A percentile compares a stretch with the other conserved stretches of the same genome.
Conservation (phyloP, 805 yeast genomes). For the Lipomyces orientalis region DNA sequence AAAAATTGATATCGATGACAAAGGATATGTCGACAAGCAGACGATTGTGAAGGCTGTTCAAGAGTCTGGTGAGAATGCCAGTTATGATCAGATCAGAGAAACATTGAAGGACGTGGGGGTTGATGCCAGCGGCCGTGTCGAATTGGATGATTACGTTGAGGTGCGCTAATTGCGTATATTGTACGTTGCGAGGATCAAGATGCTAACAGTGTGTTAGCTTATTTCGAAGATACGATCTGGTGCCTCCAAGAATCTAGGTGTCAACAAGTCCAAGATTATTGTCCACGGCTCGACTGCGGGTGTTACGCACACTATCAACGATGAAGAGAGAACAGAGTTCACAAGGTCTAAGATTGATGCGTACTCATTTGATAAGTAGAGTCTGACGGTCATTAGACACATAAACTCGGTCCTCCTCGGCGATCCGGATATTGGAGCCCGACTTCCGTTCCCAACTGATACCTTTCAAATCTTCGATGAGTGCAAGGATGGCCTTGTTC, state of each 20-base stretch:
- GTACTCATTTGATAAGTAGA: not conserved
- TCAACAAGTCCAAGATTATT: slow-evolving; percentile 69
- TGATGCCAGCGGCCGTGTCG: slow-evolving; percentile 97
- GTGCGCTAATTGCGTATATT: slow-evolving; percentile 46
- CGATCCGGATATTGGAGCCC: slow-evolving; percentile 79
- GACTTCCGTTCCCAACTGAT: slow-evolving; percentile 91
- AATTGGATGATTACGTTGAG: slow-evolving; percentile 89
- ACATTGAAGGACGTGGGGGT: slow-evolving; percentile 88
- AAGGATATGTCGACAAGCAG: slow-evolving; percentile 93
- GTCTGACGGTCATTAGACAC: slow-evolving; percentile 57
- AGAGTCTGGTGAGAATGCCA: slow-evolving; percentile 68
- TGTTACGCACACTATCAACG: slow-evolving; percentile 94
- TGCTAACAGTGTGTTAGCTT: slow-evolving; percentile 12
- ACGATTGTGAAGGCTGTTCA: slow-evolving; percentile 85
- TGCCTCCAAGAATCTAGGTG: slow-evolving; percentile 34
- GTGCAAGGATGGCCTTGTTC: slow-evolving; percentile 86
- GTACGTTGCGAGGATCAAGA: not conserved
- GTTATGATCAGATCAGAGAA: slow-evolving; percentile 93
- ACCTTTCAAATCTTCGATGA: slow-evolving; percentile 96
- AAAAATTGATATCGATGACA: slow-evolving; percentile 83
- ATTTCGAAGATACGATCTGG: slow-evolving; percentile 39
- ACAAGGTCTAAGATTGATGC: slow-evolving; percentile 49
- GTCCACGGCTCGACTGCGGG: slow-evolving; percentile 88
- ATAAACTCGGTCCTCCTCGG: slow-evolving; percentile 91
- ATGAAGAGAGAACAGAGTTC: slow-evolving; percentile 94